phyloP scores from a whole-genome alignment of 2,329 filamentous ascomycete species.

The Didymosphaeria variabile region DNA sequence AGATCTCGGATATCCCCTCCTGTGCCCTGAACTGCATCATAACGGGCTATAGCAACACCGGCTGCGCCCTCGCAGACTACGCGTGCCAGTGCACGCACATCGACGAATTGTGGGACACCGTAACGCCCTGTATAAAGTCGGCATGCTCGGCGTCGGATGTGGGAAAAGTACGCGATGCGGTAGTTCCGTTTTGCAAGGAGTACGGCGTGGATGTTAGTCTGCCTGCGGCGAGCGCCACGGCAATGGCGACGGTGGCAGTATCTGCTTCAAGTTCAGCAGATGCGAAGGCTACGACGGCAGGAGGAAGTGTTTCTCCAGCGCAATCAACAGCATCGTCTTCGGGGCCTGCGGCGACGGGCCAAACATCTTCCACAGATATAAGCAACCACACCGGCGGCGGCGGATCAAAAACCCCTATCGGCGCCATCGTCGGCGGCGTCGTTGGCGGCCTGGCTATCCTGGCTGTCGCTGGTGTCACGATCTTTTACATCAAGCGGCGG shows the following conservation, averaged over 20 bases:
- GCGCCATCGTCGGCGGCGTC: constrained; percentile 3
- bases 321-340: neutral
- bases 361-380: neutral
- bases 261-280: neutral
- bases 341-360: neutral
- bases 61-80: neutral
- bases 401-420: neutral
- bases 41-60: neutral
- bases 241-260: neutral
- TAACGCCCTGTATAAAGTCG: neutral
- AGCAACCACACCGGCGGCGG: neutral
- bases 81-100: neutral
- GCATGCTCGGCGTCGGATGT: neutral
- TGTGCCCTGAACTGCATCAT: neutral
- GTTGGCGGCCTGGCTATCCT: neutral
- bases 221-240: neutral
- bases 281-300: neutral
- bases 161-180: neutral
- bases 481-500: constrained; percentile 7
- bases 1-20: neutral
- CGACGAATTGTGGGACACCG: neutral
- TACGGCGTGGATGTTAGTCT: neutral
- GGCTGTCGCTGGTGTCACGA: neutral
- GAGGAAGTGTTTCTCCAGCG: neutral
- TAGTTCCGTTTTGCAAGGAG: neutral